phyloP scores from a whole-genome alignment of 768 basidiomycete species.

The Mycena amicta region DNA sequence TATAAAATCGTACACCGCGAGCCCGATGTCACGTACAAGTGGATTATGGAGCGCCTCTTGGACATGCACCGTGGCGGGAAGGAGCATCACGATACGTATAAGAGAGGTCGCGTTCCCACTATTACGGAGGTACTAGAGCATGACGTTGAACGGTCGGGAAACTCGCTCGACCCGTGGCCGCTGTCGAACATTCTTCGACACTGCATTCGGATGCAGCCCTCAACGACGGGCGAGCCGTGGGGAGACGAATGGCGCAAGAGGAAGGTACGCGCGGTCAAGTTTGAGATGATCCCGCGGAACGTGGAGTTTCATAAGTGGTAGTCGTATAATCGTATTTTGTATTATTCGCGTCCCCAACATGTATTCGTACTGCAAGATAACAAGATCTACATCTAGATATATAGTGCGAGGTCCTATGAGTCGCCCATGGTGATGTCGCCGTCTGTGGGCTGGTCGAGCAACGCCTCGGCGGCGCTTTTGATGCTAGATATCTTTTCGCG shows the following conservation, averaged over 20 bases:
- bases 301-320: constrained; percentile 6
- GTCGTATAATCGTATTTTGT: background rate
- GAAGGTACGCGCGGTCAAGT: background rate
- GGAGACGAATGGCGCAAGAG: constrained; percentile 4
- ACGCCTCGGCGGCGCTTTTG: constrained; percentile 57
- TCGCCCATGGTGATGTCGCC: constrained; percentile 61
- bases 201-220: background rate
- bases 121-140: constrained; percentile 8
- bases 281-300: constrained; percentile 10
- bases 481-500: constrained; percentile 72
- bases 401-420: too few species aligned
- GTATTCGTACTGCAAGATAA: background rate
- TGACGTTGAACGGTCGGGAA: background rate
- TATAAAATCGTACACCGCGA: background rate
- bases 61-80: background rate
- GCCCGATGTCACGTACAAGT: background rate
- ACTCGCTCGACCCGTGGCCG: constrained; percentile 6
- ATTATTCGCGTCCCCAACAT: background rate
- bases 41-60: constrained; percentile 14
- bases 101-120: constrained; percentile 9
- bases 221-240: background rate
- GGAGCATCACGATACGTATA: background rate
- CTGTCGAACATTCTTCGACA: constrained; percentile 11
- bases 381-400: too few species aligned
- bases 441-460: constrained; percentile 46